Percentiles rank a stretch among this genome's conserved stretches.
phyloP scores from a whole-genome alignment of 2,329 filamentous ascomycete genomes.

The Paracorniculantispora psalliotae region DNA sequence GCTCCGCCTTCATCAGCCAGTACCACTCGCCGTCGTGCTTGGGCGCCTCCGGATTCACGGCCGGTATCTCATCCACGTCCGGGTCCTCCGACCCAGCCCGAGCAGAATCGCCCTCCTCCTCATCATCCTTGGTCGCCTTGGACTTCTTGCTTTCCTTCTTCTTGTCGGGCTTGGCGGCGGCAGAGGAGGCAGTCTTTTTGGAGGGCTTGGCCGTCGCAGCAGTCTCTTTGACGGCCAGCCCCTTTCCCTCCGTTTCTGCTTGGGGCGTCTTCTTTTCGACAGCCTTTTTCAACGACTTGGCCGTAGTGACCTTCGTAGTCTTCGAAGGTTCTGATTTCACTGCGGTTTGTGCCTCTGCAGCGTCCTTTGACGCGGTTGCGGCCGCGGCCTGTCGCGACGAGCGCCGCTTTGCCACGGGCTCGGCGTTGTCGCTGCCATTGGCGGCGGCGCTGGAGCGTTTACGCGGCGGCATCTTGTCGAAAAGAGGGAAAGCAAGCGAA shows the following conservation, averaged over 20 bases:
- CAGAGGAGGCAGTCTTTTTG: not conserved
- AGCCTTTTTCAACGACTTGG: not conserved
- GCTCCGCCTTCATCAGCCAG: slow-evolving; percentile 86
- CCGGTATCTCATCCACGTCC: slow-evolving; percentile 31
- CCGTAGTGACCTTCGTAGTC: not conserved
- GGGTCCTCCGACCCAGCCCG: slow-evolving; percentile 24
- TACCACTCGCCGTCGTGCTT: slow-evolving; percentile 47
- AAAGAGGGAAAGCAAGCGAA: too few relatives aligned
- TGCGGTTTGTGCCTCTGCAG: not conserved
- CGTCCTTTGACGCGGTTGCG: slow-evolving; percentile 3
- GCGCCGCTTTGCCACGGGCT: slow-evolving; percentile 23
- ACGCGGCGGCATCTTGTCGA: slow-evolving; percentile 18
- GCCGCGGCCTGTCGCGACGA: slow-evolving; percentile 23
- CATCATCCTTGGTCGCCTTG: not conserved
- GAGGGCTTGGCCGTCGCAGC: not conserved
- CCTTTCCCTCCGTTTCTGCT: not conserved
- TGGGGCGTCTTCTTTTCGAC: not conserved
- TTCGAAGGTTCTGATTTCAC: not conserved
- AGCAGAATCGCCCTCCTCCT: not conserved
- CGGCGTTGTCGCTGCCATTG: slow-evolving; percentile 12
- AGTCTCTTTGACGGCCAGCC: not conserved
- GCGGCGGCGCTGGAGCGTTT: slow-evolving; percentile 17
- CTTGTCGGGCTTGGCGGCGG: not conserved
- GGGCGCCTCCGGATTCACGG: slow-evolving; percentile 33
- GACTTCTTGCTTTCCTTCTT: slow-evolving; percentile 1